These are phyloP conservation scores for Bocquillonia castaneifolia DNA, from an alignment of 441 rosid genomes.

Conservation along the genomic window DNA sequence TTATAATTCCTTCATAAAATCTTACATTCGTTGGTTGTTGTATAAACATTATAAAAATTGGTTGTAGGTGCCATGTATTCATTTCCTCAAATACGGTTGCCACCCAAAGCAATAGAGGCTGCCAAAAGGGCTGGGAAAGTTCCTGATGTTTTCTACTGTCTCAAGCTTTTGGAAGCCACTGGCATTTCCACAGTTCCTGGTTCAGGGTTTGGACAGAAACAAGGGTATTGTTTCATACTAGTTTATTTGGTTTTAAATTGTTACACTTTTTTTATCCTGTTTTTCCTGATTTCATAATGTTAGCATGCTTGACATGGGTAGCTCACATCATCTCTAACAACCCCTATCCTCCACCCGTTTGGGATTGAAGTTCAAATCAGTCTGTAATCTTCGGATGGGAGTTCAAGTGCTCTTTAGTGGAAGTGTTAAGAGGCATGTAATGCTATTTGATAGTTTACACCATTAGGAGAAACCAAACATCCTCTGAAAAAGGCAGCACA, in stretches of 20 bases:
- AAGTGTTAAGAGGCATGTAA: too few relatives aligned
- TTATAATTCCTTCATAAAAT: neutral
- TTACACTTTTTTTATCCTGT: neutral
- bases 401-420: too few relatives aligned
- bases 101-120: slow-evolving; percentile 84
- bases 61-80: slow-evolving; percentile 94
- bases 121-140: slow-evolving; percentile 81
- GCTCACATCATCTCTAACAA: neutral
- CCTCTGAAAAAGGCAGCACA: neutral
- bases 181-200: slow-evolving; percentile 99
- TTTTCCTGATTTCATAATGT: neutral
- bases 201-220: slow-evolving; percentile 97
- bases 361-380: neutral
- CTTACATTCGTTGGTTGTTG: neutral
- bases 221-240: slow-evolving; percentile 52
- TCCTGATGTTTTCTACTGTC: slow-evolving; percentile 95
- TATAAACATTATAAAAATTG: neutral
- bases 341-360: neutral
- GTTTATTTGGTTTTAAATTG: slow-evolving; percentile 6
- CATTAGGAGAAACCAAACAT: neutral
- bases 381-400: too few relatives aligned
- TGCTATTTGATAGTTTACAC: neutral
- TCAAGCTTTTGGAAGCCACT: slow-evolving; percentile 88
- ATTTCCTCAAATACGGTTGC: slow-evolving; percentile 85
- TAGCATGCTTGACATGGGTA: neutral